Evolutionary conservation across 257 asterid species (phyloP).

Genomic region (Verbena officinalis): DNA sequence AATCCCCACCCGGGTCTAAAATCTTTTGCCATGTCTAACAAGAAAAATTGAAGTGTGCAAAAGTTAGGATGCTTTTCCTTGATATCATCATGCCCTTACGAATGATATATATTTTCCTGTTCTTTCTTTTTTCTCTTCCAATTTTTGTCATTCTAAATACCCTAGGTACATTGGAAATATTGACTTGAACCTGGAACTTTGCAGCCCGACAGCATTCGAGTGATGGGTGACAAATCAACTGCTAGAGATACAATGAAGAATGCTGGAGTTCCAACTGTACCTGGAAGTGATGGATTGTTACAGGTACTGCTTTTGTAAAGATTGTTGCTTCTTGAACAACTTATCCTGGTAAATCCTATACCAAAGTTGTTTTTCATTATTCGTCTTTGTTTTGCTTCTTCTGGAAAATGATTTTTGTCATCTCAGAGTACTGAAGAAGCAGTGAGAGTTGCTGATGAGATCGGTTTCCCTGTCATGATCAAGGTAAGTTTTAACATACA

Average conservation of each 20-base stretch:
- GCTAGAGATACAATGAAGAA: conserved; percentile 99
- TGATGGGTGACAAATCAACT: conserved; percentile 99
- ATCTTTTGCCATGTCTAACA: background rate
- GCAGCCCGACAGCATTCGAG: conserved; percentile 96
- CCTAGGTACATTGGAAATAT: background rate
- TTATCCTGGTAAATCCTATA: conserved; percentile 3
- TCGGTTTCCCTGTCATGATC: conserved; percentile 98
- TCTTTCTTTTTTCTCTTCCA: background rate
- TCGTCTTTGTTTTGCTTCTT: conserved; percentile 7
- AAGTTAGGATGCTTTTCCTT: too few relatives aligned
- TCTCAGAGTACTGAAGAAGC: conserved; percentile 92
- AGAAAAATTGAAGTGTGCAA: too few relatives aligned
- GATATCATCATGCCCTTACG: too few relatives aligned
- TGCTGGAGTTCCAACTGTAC: conserved; percentile 99
- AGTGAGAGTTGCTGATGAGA: conserved; percentile 71
- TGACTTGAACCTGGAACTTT: conserved; percentile 12
- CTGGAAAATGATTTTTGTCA: conserved; percentile 22
- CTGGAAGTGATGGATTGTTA: conserved; percentile 95
- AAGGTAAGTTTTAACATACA: conserved; percentile 55
- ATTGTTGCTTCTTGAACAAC: conserved; percentile 19
- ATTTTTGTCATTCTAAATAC: background rate
- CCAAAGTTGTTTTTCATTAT: background rate
- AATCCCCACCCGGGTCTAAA: background rate
- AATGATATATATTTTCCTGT: too few relatives aligned
- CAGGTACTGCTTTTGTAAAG: conserved; percentile 48